Base-by-base conservation (phyloP, 1,139 yeast species). In the Kodamaea plutei region DNA sequence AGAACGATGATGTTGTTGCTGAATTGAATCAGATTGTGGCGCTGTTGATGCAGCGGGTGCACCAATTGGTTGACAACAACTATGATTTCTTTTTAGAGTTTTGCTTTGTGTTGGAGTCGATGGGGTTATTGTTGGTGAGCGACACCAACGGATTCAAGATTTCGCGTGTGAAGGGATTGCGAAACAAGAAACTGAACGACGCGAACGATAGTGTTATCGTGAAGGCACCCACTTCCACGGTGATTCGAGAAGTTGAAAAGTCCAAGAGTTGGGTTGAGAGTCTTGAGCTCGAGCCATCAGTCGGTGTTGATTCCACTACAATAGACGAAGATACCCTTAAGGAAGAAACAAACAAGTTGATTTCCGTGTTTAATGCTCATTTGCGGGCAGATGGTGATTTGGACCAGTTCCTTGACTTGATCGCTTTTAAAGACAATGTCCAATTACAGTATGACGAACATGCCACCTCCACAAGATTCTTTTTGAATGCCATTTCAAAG, bases 131-230 rank as follows among this genome's bases (percentile, higher is more conserved):
- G 14, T 59, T 83, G 28, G 64, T 73, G 1, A 60, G 64, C 31
- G 75, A 73, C 25, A 45, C 43, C 5, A 60, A 56, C 2, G 60
- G 48, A 15, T 61, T 58, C 34, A 69, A 68, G 29, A 74, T 83
- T 20, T 72, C 73, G 19, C 64, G 93, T 40, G 91, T 82, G 1
- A 82, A 82, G 47, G 93, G 93, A 0, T 60, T 83, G 36, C 63
- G 79, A 38, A 66, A 72, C 25, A 67, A 63, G 38, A 43, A 36
- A 30, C 38, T 33, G 8, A 44, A 60, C 3, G 61, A 54, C 15
- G 40, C 41, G n/a, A 44, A 42, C 30, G 50, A 54, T 7, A 40
- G 47, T 1, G 46, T 49, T 10, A 27, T 48, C 17, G 38, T 38
- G 15, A 40, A 40, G 7, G 47, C 43, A 26, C 65, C 66, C 3